These are phyloP conservation scores for Rhodomyrtus tomentosa DNA, from an alignment of 345 rosid genomes.

Conservation along the genomic window DNA sequence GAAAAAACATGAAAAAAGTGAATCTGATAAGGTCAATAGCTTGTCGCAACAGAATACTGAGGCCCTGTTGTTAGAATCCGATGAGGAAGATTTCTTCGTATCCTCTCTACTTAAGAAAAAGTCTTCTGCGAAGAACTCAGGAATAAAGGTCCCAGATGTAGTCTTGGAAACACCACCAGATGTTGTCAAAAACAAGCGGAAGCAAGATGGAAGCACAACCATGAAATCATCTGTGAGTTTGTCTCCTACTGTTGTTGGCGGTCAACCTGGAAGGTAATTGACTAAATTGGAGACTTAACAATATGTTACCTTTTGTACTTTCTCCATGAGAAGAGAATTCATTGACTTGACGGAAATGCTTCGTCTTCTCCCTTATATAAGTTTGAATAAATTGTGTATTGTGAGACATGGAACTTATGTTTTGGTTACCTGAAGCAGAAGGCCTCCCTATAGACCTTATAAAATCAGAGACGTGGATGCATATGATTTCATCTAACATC, in stretches of 20 bases:
- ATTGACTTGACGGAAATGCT: background rate
- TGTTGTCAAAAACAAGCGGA: background rate
- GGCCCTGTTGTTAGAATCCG: background rate
- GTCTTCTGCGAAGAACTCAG: background rate
- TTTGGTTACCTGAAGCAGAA: background rate
- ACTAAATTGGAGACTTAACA: background rate
- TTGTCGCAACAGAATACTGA: background rate
- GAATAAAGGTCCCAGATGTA: background rate
- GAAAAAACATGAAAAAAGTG: background rate
- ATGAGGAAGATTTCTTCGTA: background rate
- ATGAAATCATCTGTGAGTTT: background rate
- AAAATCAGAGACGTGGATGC: background rate
- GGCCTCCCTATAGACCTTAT: background rate
- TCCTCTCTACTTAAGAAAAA: background rate
- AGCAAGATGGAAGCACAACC: background rate
- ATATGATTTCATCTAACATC: background rate
- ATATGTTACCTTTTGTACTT: background rate
- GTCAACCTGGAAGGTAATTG: background rate
- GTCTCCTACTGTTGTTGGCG: background rate
- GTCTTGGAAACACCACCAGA: background rate
- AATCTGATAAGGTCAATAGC: background rate
- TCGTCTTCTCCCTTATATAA: background rate
- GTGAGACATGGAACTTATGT: background rate
- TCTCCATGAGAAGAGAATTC: background rate
- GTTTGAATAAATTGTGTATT: background rate